A percentile compares a stretch with the other conserved stretches of the same genome.
phyloP scores from a whole-genome alignment of 805 yeast genomes.

The Candida chauliodis region DNA sequence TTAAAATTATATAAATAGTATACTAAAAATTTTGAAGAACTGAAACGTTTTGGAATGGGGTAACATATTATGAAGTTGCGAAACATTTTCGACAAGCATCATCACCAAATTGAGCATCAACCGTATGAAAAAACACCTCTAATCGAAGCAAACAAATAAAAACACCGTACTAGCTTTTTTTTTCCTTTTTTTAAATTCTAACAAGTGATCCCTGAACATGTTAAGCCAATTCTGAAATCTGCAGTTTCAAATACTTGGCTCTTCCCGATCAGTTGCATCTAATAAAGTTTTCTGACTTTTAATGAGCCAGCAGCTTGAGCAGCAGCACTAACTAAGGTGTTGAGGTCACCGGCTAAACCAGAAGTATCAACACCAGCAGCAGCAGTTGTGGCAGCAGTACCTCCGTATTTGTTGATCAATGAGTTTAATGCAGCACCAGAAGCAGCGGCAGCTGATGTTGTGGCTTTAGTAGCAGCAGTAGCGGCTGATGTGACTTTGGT shows the following conservation, averaged over 20 bases:
- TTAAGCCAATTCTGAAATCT: neutral
- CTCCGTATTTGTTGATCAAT: constrained; percentile 8
- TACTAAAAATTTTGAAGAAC: neutral
- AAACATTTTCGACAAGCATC: neutral
- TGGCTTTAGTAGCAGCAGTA: constrained; percentile 14
- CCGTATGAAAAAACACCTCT: neutral
- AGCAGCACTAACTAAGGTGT: constrained; percentile 12
- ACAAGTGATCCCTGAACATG: too few species aligned
- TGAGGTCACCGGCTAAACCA: constrained; percentile 7
- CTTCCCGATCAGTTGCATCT: too few species aligned
- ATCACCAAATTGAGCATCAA: neutral
- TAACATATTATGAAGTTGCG: neutral
- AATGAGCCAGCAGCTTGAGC: constrained; percentile 9
- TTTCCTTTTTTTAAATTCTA: neutral
- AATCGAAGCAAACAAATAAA: neutral
- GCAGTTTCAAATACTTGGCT: neutral
- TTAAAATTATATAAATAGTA: neutral
- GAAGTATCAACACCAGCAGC: constrained; percentile 10
- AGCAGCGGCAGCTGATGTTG: constrained; percentile 12
- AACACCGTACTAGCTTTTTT: neutral
- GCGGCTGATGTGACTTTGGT: constrained; percentile 18
- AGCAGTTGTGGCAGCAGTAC: constrained; percentile 10
- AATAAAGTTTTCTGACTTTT: constrained; percentile 8
- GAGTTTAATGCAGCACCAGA: constrained; percentile 9
- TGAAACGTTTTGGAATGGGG: neutral